Conservation (phyloP, 2,329 filamentous ascomycete species). For the Madurella mycetomatis region DNA sequence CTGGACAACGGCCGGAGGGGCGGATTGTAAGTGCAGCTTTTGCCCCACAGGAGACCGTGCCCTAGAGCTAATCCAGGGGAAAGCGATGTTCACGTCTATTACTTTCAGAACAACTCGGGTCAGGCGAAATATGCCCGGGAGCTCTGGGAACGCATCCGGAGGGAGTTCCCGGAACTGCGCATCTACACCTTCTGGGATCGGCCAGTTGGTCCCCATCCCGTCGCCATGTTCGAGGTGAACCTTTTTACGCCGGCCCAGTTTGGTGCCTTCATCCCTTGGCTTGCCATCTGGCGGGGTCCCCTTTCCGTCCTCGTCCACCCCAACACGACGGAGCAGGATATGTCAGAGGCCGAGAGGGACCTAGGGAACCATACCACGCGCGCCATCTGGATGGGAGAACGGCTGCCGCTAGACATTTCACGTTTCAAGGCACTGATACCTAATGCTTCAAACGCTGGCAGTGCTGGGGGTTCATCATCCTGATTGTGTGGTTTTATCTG, state of each 20-base stretch:
- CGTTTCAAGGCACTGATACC: not conserved
- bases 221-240: slow-evolving; percentile 92
- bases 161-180: slow-evolving; percentile 82
- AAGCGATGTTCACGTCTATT: slow-evolving; percentile 84
- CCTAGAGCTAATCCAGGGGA: not conserved
- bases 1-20: slow-evolving; percentile 62
- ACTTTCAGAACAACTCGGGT: slow-evolving; percentile 58
- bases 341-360: slow-evolving; percentile 30
- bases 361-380: slow-evolving; percentile 60
- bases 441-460: not conserved
- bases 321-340: slow-evolving; percentile 58
- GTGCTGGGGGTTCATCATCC: not conserved
- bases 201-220: slow-evolving; percentile 75
- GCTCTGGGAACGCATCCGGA: slow-evolving; percentile 71
- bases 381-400: slow-evolving; percentile 71
- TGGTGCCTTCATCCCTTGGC: slow-evolving; percentile 82
- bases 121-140: slow-evolving; percentile 66
- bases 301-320: slow-evolving; percentile 77
- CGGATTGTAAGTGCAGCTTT: slow-evolving; percentile 57
- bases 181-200: slow-evolving; percentile 74
- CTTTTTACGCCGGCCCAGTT: slow-evolving; percentile 82
- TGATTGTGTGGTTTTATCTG: no score
- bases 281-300: slow-evolving; percentile 75
- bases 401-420: slow-evolving; percentile 53
- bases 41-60: not conserved